Evolutionary conservation across 805 yeast species (phyloP), one percentile per base, ranked within the genome.

Genomic region (Wickerhamomyces tratensis): DNA sequence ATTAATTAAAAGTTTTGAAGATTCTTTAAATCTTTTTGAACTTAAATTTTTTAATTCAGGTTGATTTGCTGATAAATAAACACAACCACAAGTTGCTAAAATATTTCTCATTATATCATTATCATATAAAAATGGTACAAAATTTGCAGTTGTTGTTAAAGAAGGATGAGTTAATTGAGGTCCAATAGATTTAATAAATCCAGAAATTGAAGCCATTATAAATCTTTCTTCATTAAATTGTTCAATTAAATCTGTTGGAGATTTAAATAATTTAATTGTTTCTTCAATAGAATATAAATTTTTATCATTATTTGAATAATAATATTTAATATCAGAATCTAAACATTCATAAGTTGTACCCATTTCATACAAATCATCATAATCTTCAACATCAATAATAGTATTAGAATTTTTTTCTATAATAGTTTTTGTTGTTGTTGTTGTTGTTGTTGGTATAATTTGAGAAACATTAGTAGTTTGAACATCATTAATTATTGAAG

Each of bases 131-230:
- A 60, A 58, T 2, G 71, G 69, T 1, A 69, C 50, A 46, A 68
- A 68, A 1, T 68, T 63, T 0, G 68, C 64, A 1, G 59, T 59
- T 1, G 73, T 69, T 10, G 69, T 66, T 6, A 69, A 49, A 12
- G 55, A 50, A 2, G 65, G 62, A 44, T 68, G 72, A 0, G 72
- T 63, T 35, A 61, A 50, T 43, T 68, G 72, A 1, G 74, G 71
- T 1, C 69, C 65, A 9, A 69, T 53, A 4, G 67, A 52, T 6
- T 62, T 62, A 46, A 71, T 61, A 46, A 68, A 70, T 2, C 68
- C 69, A 37, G 63, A 59, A 6, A 63, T 55, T 44, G 69, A 69
- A 5, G 65, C 66, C 6, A 36, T 25, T 27, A 47, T 40, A 43
- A 50, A 48, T 13, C 26, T 37, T 7, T 47, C 49, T 13, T 45